Evolutionary conservation across 2,329 filamentous ascomycete genomes (phyloP).

Genomic region (Apiospora pterosperma): DNA sequence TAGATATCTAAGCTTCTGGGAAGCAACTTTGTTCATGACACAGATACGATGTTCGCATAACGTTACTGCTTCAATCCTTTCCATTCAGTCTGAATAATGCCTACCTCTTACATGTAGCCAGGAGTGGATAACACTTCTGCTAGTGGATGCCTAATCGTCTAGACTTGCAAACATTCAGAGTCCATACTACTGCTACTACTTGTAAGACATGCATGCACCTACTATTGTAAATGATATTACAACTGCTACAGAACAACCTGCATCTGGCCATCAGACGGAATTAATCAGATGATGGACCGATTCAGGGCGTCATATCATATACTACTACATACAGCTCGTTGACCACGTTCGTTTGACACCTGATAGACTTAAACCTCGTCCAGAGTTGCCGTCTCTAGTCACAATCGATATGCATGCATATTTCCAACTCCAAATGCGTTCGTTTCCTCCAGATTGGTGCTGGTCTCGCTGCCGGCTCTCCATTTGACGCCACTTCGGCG

Average conservation of each 20-base stretch:
- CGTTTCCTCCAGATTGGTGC: neutral
- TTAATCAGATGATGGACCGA: neutral
- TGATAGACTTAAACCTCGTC: neutral
- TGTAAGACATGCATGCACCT: no score
- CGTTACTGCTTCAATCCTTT: no score
- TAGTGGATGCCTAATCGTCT: no score
- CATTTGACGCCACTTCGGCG: constrained; percentile 1
- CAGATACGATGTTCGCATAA: no score
- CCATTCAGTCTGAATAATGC: no score
- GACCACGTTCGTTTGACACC: neutral
- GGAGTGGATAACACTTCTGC: no score
- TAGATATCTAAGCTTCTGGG: no score
- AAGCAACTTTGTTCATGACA: no score
- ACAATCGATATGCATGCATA: neutral
- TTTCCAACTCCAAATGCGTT: neutral
- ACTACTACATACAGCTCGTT: neutral
- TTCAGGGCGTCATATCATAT: neutral
- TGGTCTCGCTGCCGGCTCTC: neutral
- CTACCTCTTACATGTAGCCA: no score
- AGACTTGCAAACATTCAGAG: no score
- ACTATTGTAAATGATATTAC: neutral
- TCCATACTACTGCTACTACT: no score
- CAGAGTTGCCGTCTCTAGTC: neutral
- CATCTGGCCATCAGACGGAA: neutral
- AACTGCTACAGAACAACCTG: no score